Evolutionary conservation across 495 filamentous ascomycete genomes (phyloP).

Genomic region (Pyrenula massariospora): DNA sequence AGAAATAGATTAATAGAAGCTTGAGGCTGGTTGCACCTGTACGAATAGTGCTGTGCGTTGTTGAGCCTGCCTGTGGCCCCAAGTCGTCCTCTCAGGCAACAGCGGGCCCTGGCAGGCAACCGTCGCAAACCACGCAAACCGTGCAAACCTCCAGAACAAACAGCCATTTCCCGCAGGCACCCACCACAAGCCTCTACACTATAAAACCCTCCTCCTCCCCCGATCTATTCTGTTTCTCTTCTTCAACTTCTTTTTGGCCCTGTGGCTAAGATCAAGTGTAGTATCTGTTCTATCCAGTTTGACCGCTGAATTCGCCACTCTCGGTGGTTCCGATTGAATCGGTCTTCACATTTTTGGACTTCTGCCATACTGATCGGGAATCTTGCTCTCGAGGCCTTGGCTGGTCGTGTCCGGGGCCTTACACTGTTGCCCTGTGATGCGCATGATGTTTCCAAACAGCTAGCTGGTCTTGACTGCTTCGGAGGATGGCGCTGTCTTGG

Average conservation of each 20-base stretch:
- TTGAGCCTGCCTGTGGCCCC: too few relatives aligned
- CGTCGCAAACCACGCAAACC: too few relatives aligned
- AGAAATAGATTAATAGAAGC: too few relatives aligned
- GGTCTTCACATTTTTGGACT: slow-evolving; percentile 66
- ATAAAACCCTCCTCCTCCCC: slow-evolving; percentile 19
- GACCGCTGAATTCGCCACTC: slow-evolving; percentile 55
- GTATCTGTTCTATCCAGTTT: slow-evolving; percentile 99
- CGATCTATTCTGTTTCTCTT: slow-evolving; percentile 31
- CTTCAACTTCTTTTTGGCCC: slow-evolving; percentile 46
- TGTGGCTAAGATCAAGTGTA: slow-evolving; percentile 87
- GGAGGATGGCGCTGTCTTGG: too few relatives aligned
- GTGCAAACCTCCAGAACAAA: too few relatives aligned
- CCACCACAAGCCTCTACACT: slow-evolving; percentile 8
- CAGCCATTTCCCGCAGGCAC: too few relatives aligned
- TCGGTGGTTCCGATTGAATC: background rate
- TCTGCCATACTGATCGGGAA: slow-evolving; percentile 30
- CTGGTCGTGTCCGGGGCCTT: slow-evolving; percentile 79
- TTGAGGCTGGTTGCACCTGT: too few relatives aligned
- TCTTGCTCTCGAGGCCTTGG: slow-evolving; percentile 58
- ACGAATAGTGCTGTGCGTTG: too few relatives aligned
- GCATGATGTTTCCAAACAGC: slow-evolving; percentile 25
- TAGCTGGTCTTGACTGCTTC: too few relatives aligned
- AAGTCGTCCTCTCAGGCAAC: too few relatives aligned
- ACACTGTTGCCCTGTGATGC: slow-evolving; percentile 80
- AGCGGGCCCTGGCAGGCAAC: too few relatives aligned